Percentiles rank a stretch among this genome's conserved stretches.
phyloP scores from a whole-genome alignment of 352 stramenopile species.

The Peronospora destructor region DNA sequence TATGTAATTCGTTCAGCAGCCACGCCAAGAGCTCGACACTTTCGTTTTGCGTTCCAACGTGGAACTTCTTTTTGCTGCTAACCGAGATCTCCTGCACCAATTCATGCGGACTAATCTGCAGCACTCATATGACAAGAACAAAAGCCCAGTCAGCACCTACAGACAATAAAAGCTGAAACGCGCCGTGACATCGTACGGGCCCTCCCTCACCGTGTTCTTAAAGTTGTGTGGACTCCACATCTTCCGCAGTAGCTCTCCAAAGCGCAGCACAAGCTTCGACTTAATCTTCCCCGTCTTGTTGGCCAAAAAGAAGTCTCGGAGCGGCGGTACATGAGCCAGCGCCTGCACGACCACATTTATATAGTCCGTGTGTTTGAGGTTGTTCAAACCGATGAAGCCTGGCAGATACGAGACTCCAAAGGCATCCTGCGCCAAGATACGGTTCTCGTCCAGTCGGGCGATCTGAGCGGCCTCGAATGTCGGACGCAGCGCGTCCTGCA shows the following conservation, averaged over 20 bases:
- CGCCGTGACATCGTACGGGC: not conserved
- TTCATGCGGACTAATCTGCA: conserved; percentile 92
- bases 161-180: not conserved
- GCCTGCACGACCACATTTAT: conserved; percentile 96
- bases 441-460: conserved; percentile 86
- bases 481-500: conserved; percentile 91
- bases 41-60: conserved; percentile 91
- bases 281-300: conserved; percentile 53
- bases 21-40: conserved; percentile 95
- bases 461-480: conserved; percentile 84
- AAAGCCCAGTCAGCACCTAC: conserved; percentile 5
- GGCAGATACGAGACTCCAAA: conserved; percentile 96
- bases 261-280: conserved; percentile 85
- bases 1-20: conserved; percentile 93
- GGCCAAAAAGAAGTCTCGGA: conserved; percentile 95
- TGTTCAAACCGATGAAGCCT: conserved; percentile 97
- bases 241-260: conserved; percentile 95
- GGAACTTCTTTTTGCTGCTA: conserved; percentile 95
- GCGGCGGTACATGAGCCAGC: conserved; percentile 90
- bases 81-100: conserved; percentile 93
- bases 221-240: conserved; percentile 98
- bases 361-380: conserved; percentile 97
- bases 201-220: conserved; percentile 92
- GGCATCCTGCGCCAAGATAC: conserved; percentile 88
- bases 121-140: conserved; percentile 5